Conservation (phyloP, 169 alveolate species). For the Plasmodium cynomolgi region DNA sequence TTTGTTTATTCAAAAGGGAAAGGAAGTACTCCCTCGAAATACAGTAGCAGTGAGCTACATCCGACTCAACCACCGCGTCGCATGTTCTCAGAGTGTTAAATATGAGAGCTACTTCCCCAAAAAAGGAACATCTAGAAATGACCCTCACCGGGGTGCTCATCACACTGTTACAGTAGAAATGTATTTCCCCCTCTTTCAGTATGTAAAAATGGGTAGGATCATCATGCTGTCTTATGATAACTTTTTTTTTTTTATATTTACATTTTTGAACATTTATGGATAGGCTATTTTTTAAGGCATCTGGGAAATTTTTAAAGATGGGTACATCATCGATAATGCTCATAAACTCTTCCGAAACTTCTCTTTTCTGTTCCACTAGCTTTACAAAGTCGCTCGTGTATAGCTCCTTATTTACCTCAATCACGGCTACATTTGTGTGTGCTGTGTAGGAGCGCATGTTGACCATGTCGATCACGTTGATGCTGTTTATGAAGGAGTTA, state of each 20-base stretch:
- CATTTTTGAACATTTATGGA: slow-evolving; percentile 50
- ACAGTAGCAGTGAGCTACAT: slow-evolving; percentile 45
- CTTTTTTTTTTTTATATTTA: slow-evolving; percentile 34
- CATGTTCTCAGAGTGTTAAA: slow-evolving; percentile 68
- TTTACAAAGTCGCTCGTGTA: slow-evolving; percentile 35
- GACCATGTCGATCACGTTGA: slow-evolving; percentile 18
- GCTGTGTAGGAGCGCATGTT: slow-evolving; percentile 28
- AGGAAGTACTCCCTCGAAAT: slow-evolving; percentile 41
- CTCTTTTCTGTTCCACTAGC: slow-evolving; percentile 30
- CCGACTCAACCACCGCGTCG: slow-evolving; percentile 48
- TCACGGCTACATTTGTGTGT: slow-evolving; percentile 46
- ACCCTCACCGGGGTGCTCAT: slow-evolving; percentile 28
- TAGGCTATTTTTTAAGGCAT: slow-evolving; percentile 25
- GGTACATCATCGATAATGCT: slow-evolving; percentile 39
- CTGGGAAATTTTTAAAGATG: slow-evolving; percentile 50
- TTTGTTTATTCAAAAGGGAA: slow-evolving; percentile 37
- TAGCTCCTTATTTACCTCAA: slow-evolving; percentile 17
- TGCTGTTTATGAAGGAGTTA: slow-evolving; percentile 56
- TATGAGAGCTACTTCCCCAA: slow-evolving; percentile 67
- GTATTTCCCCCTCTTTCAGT: slow-evolving; percentile 49
- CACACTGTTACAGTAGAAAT: slow-evolving; percentile 21
- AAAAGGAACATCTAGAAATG: slow-evolving; percentile 15
- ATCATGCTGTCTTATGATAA: slow-evolving; percentile 75
- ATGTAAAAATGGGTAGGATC: slow-evolving; percentile 49
- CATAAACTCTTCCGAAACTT: slow-evolving; percentile 44